Evolutionary conservation across 2,329 filamentous ascomycete genomes (phyloP), one percentile per base, ranked within the genome.

Genomic region (Hypoxylon sp.): DNA sequence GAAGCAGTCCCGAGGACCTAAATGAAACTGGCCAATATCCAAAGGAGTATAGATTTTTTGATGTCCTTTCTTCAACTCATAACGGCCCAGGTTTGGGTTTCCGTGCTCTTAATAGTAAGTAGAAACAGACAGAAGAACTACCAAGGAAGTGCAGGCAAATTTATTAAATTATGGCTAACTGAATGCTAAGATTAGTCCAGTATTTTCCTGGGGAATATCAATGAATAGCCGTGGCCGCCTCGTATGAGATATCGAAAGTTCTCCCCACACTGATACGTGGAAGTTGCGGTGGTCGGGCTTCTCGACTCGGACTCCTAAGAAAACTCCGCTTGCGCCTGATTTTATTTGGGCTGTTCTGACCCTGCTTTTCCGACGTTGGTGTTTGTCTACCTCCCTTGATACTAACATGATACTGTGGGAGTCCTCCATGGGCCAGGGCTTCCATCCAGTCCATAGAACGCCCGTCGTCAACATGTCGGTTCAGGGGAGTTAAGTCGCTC

Each of bases 231-330:
- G 34, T 19, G 21, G 53, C 29, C 2, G 41, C 14, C n/a, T 58
- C 34, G 9, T 66, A 66, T 6, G 59, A 63, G 19, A 66, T 29
- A 14, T 48, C 8, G 45, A 41, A 63, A 43, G 37, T 48, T 23
- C n/a, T 63, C 2, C 59, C 39, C 6, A 63, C 59, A 16, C 12
- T 56, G 14, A 66, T 63, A 8, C 27, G 9, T 1, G 43, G 9
- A 12, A 14, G 19, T 14, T 60, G n/a, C 14, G 32, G 34, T 2
- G 1, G 21, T 29, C 16, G 21, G 9, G 14, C 14, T 7, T 16
- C 19, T 50, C n/a, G 32, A 34, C 56, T 16, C n/a, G 27, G n/a
- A 6, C 47, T 45, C 11, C 11, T 8, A 12, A 14, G 3, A 29
- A 12, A 48, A 14, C 12, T 9, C 19, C 19, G 41, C n/a, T 27